phyloP scores from a whole-genome alignment of 192 early-diverging fungal species.

The Spizellomyces punctatus region DNA sequence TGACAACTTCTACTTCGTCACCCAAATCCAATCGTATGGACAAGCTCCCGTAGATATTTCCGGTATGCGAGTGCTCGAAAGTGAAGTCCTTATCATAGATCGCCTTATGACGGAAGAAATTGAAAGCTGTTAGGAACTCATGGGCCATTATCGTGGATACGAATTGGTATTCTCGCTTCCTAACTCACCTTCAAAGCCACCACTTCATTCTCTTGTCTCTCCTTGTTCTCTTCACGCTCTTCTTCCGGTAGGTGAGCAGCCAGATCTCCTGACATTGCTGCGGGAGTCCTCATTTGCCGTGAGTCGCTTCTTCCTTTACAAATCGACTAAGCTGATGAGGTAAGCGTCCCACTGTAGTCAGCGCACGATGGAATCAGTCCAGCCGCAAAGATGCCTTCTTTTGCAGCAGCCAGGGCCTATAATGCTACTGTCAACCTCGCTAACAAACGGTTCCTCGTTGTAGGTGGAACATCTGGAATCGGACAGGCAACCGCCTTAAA shows the following conservation, averaged over 20 bases:
- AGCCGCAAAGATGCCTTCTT: background rate
- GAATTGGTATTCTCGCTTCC: background rate
- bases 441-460: constrained; percentile 27
- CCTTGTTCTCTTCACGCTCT: constrained; percentile 8
- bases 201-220: constrained; percentile 15
- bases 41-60: background rate
- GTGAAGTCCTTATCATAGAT: background rate
- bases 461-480: constrained; percentile 45
- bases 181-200: constrained; percentile 6
- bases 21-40: background rate
- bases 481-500: constrained; percentile 35
- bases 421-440: constrained; percentile 23
- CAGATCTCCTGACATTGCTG: too few species aligned
- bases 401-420: background rate
- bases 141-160: background rate
- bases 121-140: too few species aligned
- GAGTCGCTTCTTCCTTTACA: too few species aligned
- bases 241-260: background rate
- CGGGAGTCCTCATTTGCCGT: too few species aligned
- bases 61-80: background rate
- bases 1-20: background rate
- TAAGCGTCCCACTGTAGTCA: too few species aligned
- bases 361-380: too few species aligned
- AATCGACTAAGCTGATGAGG: too few species aligned
- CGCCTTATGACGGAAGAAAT: background rate